Percentiles rank a stretch among this genome's conserved stretches.
Conservation (phyloP, 1,284 basidiomycete species). For the Boletus semigastroideus region DNA sequence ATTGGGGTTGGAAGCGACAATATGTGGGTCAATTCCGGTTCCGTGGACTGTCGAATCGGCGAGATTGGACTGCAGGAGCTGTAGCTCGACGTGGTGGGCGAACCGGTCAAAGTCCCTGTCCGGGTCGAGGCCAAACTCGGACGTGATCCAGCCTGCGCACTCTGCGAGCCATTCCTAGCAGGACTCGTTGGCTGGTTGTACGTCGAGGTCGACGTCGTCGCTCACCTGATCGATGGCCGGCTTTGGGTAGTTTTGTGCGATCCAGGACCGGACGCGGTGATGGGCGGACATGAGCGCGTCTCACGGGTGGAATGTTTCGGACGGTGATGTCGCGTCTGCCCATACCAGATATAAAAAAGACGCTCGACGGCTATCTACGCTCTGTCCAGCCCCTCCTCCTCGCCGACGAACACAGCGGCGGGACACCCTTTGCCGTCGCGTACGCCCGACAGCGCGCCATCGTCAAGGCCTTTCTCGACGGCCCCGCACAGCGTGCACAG, state of each 20-base stretch:
- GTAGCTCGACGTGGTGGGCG: conserved; percentile 52
- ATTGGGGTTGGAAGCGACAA: conserved; percentile 33
- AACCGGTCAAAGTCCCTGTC: conserved; percentile 46
- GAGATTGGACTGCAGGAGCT: conserved; percentile 71
- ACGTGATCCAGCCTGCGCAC: conserved; percentile 63
- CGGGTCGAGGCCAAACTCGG: conserved; percentile 48
- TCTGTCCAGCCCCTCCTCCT: conserved; percentile 80
- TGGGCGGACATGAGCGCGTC: conserved; percentile 25
- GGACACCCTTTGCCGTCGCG: conserved; percentile 47
- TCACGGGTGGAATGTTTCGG: conserved; percentile 15
- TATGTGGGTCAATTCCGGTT: conserved; percentile 60
- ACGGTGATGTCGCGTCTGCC: conserved; percentile 58
- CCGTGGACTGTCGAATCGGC: conserved; percentile 63
- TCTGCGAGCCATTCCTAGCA: conserved; percentile 68
- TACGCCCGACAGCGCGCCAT: conserved; percentile 23
- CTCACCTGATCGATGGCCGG: conserved; percentile 57
- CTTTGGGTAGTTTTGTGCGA: conserved; percentile 48
- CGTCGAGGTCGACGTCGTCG: neutral
- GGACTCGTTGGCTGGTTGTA: neutral
- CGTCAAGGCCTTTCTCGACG: conserved; percentile 24
- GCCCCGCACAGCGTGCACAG: conserved; percentile 44
- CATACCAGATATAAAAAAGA: conserved; percentile 77
- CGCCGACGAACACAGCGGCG: conserved; percentile 67
- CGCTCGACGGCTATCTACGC: conserved; percentile 78
- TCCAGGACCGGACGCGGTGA: conserved; percentile 39